Percentiles rank a stretch among this genome's conserved stretches.
Evolutionary conservation across 441 rosid species (phyloP).

Genomic region (Gossypium lobatum): DNA sequence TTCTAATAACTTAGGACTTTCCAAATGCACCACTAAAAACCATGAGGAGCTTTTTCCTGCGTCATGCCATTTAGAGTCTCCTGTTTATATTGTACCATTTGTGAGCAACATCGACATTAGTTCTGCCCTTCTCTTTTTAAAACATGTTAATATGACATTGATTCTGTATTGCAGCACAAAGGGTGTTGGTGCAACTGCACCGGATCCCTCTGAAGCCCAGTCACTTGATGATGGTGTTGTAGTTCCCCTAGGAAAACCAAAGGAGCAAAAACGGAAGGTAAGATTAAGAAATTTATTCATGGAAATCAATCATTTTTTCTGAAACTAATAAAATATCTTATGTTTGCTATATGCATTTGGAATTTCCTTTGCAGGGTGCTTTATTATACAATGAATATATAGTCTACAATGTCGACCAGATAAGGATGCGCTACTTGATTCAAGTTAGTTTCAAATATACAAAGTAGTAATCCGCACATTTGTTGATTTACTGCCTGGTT

Average conservation of each 20-base stretch:
- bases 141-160: constrained; percentile 8
- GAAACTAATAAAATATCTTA: background rate
- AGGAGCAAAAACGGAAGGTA: constrained; percentile 24
- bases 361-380: constrained; percentile 41
- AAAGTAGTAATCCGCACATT: background rate
- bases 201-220: constrained; percentile 53
- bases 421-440: constrained; percentile 69
- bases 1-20: background rate
- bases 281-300: background rate
- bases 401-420: constrained; percentile 80
- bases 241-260: constrained; percentile 77
- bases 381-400: constrained; percentile 73
- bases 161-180: constrained; percentile 53
- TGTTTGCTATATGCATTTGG: background rate
- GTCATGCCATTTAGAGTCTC: constrained; percentile 3
- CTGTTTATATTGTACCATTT: background rate
- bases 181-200: constrained; percentile 74
- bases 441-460: constrained; percentile 68
- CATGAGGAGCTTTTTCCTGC: background rate
- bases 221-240: constrained; percentile 53
- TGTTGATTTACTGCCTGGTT: background rate
- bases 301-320: background rate
- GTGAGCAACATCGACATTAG: background rate
- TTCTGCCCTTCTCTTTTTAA: background rate
- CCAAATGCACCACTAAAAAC: background rate